These are phyloP conservation scores for Amylostereum chailletii DNA, from an alignment of 1,284 basidiomycete species.

Conservation along the genomic window DNA sequence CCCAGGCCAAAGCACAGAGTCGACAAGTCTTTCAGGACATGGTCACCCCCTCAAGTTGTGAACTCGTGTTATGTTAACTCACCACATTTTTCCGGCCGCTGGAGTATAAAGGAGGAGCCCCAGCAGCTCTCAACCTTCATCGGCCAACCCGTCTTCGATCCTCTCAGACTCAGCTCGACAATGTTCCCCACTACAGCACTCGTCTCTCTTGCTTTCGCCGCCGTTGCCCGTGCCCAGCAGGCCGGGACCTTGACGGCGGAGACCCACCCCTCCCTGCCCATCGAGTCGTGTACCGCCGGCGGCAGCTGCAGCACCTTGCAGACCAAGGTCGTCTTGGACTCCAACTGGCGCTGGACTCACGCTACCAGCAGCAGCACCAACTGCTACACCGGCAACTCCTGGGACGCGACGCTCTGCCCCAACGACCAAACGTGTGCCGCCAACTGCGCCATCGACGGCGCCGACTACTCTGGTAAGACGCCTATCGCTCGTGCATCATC, in stretches of 20 bases:
- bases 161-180: background rate
- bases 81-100: no score
- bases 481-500: background rate
- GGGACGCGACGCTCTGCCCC: conserved; percentile 41
- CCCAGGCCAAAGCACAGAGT: no score
- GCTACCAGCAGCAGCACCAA: conserved; percentile 33
- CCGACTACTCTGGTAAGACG: conserved; percentile 18
- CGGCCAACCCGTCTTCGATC: no score
- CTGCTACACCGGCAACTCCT: conserved; percentile 48
- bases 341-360: conserved; percentile 49
- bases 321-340: conserved; percentile 34
- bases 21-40: no score
- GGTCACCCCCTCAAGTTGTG: no score
- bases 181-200: conserved; percentile 17
- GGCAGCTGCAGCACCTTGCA: conserved; percentile 29
- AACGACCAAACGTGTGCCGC: conserved; percentile 31
- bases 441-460: conserved; percentile 29
- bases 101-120: no score
- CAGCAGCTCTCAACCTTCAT: no score
- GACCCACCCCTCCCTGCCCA: conserved; percentile 30
- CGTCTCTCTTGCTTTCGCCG: conserved; percentile 19
- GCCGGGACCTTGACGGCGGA: conserved; percentile 30
- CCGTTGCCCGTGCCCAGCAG: conserved; percentile 27
- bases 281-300: conserved; percentile 27
- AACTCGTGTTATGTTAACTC: no score